Percentiles rank a stretch among this genome's conserved stretches.
Conservation (phyloP, 805 yeast species). For the Candida railenensis region DNA sequence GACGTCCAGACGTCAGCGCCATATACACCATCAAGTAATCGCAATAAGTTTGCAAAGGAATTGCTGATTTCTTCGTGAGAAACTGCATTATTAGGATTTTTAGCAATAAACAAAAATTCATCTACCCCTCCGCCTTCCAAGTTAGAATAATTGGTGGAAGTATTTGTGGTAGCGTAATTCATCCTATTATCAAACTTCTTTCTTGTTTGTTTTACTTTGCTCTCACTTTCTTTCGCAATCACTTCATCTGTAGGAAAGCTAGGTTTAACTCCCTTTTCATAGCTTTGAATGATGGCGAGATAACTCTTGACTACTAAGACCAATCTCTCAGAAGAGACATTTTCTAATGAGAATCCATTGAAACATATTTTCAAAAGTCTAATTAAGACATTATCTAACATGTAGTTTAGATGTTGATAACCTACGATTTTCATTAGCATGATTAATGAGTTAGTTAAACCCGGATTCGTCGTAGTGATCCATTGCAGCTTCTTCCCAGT, state of each 20-base stretch:
- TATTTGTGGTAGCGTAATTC: neutral
- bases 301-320: conserved; percentile 71
- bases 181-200: neutral
- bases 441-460: conserved; percentile 62
- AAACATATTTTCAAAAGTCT: conserved; percentile 66
- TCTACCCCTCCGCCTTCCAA: neutral
- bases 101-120: conserved; percentile 42
- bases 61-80: conserved; percentile 72
- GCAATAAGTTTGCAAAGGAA: conserved; percentile 53
- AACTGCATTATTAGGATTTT: conserved; percentile 44
- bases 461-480: conserved; percentile 59
- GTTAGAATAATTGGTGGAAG: neutral
- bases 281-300: conserved; percentile 66
- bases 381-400: conserved; percentile 73
- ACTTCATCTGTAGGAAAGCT: conserved; percentile 66
- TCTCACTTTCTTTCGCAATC: conserved; percentile 11
- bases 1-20: conserved; percentile 38
- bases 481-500: conserved; percentile 66
- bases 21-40: conserved; percentile 57
- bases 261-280: conserved; percentile 56
- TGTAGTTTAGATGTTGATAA: conserved; percentile 71
- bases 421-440: conserved; percentile 79
- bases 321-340: conserved; percentile 65
- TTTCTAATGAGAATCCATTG: conserved; percentile 59
- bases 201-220: conserved; percentile 1